Base-by-base conservation (phyloP, 2,329 filamentous ascomycete genomes). In the Colletotrichum tamarilloi region DNA sequence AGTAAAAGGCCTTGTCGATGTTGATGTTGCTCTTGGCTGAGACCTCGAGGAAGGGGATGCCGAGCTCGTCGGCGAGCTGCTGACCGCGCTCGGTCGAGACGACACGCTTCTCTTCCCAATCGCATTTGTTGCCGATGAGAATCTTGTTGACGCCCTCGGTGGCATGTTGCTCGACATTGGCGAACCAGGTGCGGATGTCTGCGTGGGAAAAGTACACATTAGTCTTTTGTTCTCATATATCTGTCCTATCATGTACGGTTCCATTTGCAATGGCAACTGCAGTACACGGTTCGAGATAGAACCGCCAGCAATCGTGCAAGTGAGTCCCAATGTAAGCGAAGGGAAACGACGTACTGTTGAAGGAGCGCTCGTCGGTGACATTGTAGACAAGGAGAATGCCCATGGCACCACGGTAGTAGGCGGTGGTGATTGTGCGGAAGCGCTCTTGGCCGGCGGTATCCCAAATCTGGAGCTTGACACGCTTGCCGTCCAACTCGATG, bases 101-200 rank as follows among this genome's bases (percentile, higher is more conserved):
- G 68, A 94, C 95, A 78, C 97, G 93, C 90, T 98, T 98, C 87
- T 99, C 97, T 85, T 98, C 97, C 97, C 97, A 98, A 85, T 99
- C 97, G 87, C 97, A 99, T 87, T 99, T 99, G 90, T 99, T 99
- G 83, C 97, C 97, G 78, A 99, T 98, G 77, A 99, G 91, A 82
- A 99, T 98, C 89, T 98, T 99, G 91, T 98, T 98, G 82, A 99
- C 97, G 80, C 97, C 97, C 86, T 98, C 97, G 79, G 95, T 98
- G 72, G 97, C 97, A 86, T 99, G 95, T 85, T 98, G 95, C 84
- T 98, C 95, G 78, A 98, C 95, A 86, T 99, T 98, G 82, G 95
- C 95, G 87, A 99, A 99, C 97, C 97, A 99, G 77, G 97, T 98
- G 81, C 95, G 93, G 84, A 99, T 99, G 86, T 99, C 97, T 98